Evolutionary conservation across 371 early-diverging fungal species (phyloP).

Genomic region (Nematocida sp.): DNA sequence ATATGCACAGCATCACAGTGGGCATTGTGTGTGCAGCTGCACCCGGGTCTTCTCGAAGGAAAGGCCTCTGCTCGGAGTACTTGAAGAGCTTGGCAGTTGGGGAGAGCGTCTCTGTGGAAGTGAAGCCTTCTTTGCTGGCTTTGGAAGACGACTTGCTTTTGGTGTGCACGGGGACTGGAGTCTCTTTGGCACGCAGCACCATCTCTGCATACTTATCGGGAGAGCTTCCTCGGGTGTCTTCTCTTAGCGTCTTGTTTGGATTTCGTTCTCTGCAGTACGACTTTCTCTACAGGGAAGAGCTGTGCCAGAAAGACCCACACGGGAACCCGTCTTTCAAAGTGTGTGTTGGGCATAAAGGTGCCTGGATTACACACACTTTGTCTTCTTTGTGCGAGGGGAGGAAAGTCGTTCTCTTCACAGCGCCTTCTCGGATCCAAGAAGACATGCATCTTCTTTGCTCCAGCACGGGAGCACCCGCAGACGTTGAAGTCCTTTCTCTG

Average conservation of each 20-base stretch:
- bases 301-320: too few relatives aligned
- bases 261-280: constrained; percentile 55
- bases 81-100: constrained; percentile 24
- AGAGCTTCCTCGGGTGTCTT: not conserved
- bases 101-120: constrained; percentile 25
- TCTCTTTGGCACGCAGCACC: constrained; percentile 54
- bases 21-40: constrained; percentile 46
- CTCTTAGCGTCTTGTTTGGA: constrained; percentile 55
- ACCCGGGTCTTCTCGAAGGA: constrained; percentile 4
- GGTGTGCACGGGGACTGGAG: constrained; percentile 62
- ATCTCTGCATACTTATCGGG: constrained; percentile 50
- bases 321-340: too few relatives aligned
- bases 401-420: not conserved
- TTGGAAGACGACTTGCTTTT: constrained; percentile 55
- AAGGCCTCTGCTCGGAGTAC: constrained; percentile 62
- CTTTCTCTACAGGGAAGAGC: constrained; percentile 33
- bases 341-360: not conserved
- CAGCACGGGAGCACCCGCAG: not conserved
- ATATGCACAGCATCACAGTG: constrained; percentile 49
- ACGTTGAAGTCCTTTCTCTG: constrained; percentile 12
- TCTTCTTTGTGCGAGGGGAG: not conserved
- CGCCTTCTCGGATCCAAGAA: constrained; percentile 5
- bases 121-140: constrained; percentile 42
- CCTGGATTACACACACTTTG: not conserved
- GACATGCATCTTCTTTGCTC: not conserved